phyloP scores from a whole-genome alignment of 2,329 filamentous ascomycete genomes.

The Monascus ruber region DNA sequence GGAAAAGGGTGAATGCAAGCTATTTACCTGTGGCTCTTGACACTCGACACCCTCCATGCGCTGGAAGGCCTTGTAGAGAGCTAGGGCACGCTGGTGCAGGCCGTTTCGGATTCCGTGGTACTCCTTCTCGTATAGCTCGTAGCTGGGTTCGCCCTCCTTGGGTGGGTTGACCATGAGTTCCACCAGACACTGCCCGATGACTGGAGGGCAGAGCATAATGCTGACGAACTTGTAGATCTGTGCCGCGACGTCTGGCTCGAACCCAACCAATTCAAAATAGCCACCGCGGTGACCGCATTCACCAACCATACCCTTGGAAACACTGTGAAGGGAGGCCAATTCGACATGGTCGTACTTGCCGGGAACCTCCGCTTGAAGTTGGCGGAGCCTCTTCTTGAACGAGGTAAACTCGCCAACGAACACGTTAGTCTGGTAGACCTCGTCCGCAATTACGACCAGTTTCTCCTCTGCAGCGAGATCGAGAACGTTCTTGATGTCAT shows the following conservation, averaged over 20 bases:
- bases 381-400: conserved; percentile 79
- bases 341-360: conserved; percentile 76
- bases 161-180: conserved; percentile 98
- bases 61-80: conserved; percentile 80
- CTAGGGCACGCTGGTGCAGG: conserved; percentile 66
- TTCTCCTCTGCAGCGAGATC: conserved; percentile 75
- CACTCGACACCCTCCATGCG: conserved; percentile 95
- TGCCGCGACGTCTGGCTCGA: conserved; percentile 71
- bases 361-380: conserved; percentile 61
- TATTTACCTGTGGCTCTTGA: conserved; percentile 58
- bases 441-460: conserved; percentile 84
- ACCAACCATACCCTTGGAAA: conserved; percentile 97
- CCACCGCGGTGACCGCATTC: conserved; percentile 96
- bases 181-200: conserved; percentile 90
- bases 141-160: conserved; percentile 67
- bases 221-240: conserved; percentile 99
- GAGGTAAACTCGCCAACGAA: conserved; percentile 89
- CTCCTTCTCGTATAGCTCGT: conserved; percentile 72
- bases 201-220: conserved; percentile 91
- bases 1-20: background rate
- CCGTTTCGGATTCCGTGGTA: conserved; percentile 73
- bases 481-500: conserved; percentile 74
- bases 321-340: conserved; percentile 81
- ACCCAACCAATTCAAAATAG: conserved; percentile 92
- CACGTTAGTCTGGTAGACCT: conserved; percentile 98